Evolutionary conservation across 1,139 yeast genomes (phyloP).

Genomic region (Wickerhamomyces sp.): DNA sequence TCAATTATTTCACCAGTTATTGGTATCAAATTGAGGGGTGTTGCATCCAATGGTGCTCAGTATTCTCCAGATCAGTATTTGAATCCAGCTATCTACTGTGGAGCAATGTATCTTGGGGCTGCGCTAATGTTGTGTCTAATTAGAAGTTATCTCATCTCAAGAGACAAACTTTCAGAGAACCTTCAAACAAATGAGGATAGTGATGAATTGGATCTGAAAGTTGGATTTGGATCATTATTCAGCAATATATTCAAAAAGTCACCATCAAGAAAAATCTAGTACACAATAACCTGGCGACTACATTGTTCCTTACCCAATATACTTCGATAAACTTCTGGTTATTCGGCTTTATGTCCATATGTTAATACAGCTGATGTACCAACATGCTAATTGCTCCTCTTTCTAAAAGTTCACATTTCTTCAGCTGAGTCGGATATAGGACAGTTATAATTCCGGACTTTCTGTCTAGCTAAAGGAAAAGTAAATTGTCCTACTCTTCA

Average conservation of each 20-base stretch:
- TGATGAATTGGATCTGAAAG: slow-evolving; percentile 5
- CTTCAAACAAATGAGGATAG: slow-evolving; percentile 12
- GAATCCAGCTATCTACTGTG: slow-evolving; percentile 43
- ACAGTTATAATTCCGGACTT: no score
- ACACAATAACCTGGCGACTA: not conserved
- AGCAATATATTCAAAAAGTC: not conserved
- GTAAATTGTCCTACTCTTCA: no score
- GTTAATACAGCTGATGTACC: no score
- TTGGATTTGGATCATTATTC: not conserved
- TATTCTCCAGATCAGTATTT: slow-evolving; percentile 38
- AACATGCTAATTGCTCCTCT: no score
- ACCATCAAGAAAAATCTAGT: not conserved
- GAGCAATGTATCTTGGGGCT: slow-evolving; percentile 39
- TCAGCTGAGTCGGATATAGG: no score
- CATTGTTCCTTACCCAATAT: no score
- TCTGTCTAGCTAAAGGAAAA: no score
- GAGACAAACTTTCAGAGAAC: slow-evolving; percentile 28
- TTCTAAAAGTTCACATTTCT: no score
- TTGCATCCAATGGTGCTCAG: slow-evolving; percentile 22
- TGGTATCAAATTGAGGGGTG: slow-evolving; percentile 39
- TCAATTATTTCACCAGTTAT: slow-evolving; percentile 46
- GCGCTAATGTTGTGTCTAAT: slow-evolving; percentile 32
- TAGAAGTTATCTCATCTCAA: slow-evolving; percentile 42
- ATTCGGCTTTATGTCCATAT: no score
- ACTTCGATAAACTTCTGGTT: no score